Percentiles rank a stretch among this genome's conserved stretches.
Conservation (phyloP, 768 basidiomycete species). For the Fomitopsis pulvina region DNA sequence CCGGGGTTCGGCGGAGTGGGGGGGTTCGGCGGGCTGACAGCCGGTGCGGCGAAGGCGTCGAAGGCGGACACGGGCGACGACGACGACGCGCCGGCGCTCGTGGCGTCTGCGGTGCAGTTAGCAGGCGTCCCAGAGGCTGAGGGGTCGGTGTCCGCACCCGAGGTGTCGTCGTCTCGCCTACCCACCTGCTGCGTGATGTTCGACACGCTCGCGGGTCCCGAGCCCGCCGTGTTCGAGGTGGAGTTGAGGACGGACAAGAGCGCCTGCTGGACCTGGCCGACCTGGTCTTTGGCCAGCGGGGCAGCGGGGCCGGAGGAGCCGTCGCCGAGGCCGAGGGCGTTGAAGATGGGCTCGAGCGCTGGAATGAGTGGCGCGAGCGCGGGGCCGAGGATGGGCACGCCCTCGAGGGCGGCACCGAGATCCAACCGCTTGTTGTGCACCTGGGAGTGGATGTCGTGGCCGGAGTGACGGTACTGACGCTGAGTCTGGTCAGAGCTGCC, state of each 20-base stretch:
- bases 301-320: not conserved
- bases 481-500: not conserved
- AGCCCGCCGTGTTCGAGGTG: not conserved
- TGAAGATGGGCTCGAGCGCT: not conserved
- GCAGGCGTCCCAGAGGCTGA: not conserved
- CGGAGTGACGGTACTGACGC: not conserved
- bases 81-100: not conserved
- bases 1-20: not conserved
- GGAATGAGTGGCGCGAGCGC: conserved; percentile 1
- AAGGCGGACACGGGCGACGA: conserved; percentile 1
- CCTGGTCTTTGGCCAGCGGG: not conserved
- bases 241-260: not conserved
- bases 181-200: not conserved
- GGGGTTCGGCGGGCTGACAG: not conserved
- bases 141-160: not conserved
- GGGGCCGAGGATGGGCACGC: conserved; percentile 6
- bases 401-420: not conserved
- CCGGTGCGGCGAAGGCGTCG: not conserved
- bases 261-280: not conserved
- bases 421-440: not conserved
- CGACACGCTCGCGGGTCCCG: too few relatives aligned
- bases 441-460: not conserved
- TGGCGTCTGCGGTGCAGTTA: not conserved
- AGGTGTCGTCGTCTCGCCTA: not conserved
- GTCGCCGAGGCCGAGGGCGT: not conserved